Evolutionary conservation across 257 asterid genomes (phyloP).

Genomic region (Nicotiana attenuata): DNA sequence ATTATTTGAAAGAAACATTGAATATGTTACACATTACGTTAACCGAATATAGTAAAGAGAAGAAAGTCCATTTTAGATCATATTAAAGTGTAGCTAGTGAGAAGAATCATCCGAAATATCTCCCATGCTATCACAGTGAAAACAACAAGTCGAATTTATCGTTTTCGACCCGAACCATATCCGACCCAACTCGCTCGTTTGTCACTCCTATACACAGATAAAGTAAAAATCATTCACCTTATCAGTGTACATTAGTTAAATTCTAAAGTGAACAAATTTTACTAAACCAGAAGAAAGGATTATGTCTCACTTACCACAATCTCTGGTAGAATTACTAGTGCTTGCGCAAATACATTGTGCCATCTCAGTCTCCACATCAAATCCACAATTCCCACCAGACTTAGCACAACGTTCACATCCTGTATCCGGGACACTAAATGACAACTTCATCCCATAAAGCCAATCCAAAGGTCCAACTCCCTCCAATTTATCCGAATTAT

Average conservation of each 20-base stretch:
- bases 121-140: too few relatives aligned
- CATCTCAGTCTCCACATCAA: constrained; percentile 76
- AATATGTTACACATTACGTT: background rate
- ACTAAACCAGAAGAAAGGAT: background rate
- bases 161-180: too few relatives aligned
- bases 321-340: constrained; percentile 52
- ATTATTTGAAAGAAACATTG: background rate
- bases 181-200: too few relatives aligned
- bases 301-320: constrained; percentile 52
- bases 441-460: constrained; percentile 70
- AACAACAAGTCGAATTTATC: too few relatives aligned
- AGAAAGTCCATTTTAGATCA: background rate
- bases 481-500: constrained; percentile 48
- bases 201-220: too few relatives aligned
- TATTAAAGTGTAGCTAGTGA: background rate
- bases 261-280: too few relatives aligned
- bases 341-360: constrained; percentile 62
- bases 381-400: constrained; percentile 82
- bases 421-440: constrained; percentile 52
- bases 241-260: too few relatives aligned
- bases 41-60: background rate
- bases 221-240: too few relatives aligned
- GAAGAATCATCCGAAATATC: too few relatives aligned
- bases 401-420: constrained; percentile 64
- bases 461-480: constrained; percentile 80